phyloP scores from a whole-genome alignment of 305 asterid species.

The Nicotiana rustica region DNA sequence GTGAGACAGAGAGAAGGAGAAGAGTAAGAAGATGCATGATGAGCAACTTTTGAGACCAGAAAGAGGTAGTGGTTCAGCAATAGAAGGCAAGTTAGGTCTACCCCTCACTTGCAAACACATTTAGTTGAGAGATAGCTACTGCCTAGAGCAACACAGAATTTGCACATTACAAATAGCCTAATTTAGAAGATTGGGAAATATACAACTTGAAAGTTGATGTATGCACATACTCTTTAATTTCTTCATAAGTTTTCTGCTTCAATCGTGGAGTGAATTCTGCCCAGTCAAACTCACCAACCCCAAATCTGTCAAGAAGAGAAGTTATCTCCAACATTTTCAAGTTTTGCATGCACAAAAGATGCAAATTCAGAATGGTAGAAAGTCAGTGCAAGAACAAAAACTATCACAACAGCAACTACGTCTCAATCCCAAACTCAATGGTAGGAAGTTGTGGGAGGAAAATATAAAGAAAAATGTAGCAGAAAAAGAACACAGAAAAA shows the following conservation, averaged over 20 bases:
- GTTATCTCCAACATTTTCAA: conserved; percentile 28
- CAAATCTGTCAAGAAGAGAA: conserved; percentile 61
- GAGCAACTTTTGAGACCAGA: background rate
- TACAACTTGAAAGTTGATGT: conserved; percentile 27
- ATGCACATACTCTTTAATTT: conserved; percentile 76
- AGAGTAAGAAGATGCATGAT: conserved; percentile 13
- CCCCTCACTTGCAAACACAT: background rate
- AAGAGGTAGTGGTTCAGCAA: background rate
- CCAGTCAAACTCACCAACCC: conserved; percentile 91
- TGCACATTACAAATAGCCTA: background rate
- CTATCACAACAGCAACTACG: background rate
- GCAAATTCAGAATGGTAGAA: conserved; percentile 23
- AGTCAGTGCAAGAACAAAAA: conserved; percentile 3
- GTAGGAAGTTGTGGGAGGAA: conserved; percentile 24
- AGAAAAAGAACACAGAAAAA: conserved; percentile 32
- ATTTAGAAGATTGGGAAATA: background rate
- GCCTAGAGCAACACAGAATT: conserved; percentile 21
- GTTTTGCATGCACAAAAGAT: conserved; percentile 31
- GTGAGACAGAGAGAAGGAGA: background rate
- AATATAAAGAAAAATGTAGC: conserved; percentile 22
- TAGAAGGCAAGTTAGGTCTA: conserved; percentile 2
- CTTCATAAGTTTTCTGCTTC: conserved; percentile 86
- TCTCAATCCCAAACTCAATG: background rate
- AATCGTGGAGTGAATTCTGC: conserved; percentile 84
- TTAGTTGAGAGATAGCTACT: conserved; percentile 23